Evolutionary conservation across 2,329 filamentous ascomycete species (phyloP).

Genomic region (Scedosporium aurantiacum): DNA sequence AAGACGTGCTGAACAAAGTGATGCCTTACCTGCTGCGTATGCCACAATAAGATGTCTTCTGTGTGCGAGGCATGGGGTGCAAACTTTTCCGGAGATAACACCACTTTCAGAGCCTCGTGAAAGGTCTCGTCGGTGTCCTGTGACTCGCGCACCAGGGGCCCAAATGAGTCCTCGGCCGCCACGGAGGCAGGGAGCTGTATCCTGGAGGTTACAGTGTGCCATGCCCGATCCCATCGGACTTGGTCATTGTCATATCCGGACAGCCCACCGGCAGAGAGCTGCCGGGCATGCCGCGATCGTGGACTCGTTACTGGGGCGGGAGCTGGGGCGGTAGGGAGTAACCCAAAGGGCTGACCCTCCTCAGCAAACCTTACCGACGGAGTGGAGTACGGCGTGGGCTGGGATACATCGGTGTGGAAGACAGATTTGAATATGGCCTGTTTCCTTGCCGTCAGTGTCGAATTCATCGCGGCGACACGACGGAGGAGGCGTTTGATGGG

Average conservation of each 20-base stretch:
- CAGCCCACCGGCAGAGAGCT: constrained; percentile 6
- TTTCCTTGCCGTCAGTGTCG: constrained; percentile 34
- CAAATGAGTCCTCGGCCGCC: constrained; percentile 43
- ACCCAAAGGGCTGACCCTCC: constrained; percentile 36
- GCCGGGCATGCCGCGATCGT: constrained; percentile 10
- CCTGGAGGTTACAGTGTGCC: constrained; percentile 48
- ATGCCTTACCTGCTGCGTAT: constrained; percentile 47
- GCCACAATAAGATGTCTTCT: constrained; percentile 48
- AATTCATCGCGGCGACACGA: constrained; percentile 22
- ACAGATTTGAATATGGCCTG: constrained; percentile 43
- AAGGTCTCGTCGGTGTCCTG: constrained; percentile 35
- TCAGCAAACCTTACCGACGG: constrained; percentile 26
- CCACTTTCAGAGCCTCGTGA: constrained; percentile 38
- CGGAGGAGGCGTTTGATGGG: too few species aligned
- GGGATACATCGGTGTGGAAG: constrained; percentile 40
- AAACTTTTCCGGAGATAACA: constrained; percentile 35
- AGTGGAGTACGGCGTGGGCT: constrained; percentile 34
- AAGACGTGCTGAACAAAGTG: constrained; percentile 51
- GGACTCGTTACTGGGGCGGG: constrained; percentile 11
- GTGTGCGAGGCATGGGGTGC: constrained; percentile 40
- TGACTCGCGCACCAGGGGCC: constrained; percentile 31
- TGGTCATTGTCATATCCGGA: constrained; percentile 28
- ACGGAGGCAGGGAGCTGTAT: constrained; percentile 47
- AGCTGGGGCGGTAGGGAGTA: constrained; percentile 17
- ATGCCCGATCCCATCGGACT: constrained; percentile 48